Conservation (phyloP, 768 basidiomycete genomes). For the Galerina marginata region DNA sequence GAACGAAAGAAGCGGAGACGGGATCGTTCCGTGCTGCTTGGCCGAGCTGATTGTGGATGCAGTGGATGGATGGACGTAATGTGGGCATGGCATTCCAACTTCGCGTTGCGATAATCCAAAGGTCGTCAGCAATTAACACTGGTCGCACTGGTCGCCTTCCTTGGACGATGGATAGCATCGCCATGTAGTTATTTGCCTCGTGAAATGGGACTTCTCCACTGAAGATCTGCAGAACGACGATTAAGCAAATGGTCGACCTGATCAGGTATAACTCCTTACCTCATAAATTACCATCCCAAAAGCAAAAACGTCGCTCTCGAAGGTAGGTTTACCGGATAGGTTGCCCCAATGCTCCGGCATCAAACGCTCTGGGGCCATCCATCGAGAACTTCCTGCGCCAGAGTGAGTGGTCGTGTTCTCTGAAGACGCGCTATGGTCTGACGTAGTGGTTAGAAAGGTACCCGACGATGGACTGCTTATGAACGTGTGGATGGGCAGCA, state of each 20-base stretch:
- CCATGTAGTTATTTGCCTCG: conserved; percentile 13
- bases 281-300: conserved; percentile 35
- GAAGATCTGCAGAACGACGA: conserved; percentile 12
- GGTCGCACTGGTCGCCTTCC: conserved; percentile 17
- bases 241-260: background rate
- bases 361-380: conserved; percentile 37
- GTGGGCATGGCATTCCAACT: conserved; percentile 17
- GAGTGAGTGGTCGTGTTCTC: too few species aligned
- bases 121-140: background rate
- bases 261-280: background rate
- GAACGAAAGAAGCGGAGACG: background rate
- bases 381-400: conserved; percentile 29
- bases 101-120: conserved; percentile 12
- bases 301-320: conserved; percentile 34
- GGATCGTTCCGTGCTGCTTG: background rate
- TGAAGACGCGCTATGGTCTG: too few species aligned
- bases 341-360: conserved; percentile 18
- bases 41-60: background rate
- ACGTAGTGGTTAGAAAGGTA: background rate
- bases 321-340: conserved; percentile 22
- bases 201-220: conserved; percentile 18
- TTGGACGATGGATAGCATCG: conserved; percentile 13
- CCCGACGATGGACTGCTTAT: background rate
- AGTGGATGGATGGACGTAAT: conserved; percentile 14
- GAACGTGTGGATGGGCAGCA: background rate